Evolutionary conservation across 805 yeast species (phyloP).

Genomic region (Ogataea nakhonphanomensis): DNA sequence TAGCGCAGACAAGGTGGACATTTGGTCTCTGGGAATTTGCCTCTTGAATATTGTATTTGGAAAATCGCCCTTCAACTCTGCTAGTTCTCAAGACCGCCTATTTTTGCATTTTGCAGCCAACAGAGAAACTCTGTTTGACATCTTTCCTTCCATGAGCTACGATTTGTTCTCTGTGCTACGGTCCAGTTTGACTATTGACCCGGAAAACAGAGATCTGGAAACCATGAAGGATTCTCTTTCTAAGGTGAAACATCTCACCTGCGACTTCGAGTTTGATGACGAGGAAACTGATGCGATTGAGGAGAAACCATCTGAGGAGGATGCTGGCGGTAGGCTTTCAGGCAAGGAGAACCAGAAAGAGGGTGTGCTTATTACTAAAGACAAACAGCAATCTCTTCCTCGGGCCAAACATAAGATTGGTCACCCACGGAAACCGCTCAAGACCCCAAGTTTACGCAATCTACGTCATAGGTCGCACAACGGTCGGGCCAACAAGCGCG

Average conservation of each 20-base stretch:
- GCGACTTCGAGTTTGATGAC: constrained; percentile 66
- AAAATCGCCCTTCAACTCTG: constrained; percentile 81
- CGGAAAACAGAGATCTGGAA: constrained; percentile 69
- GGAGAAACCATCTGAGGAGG: constrained; percentile 19
- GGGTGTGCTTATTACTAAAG: constrained; percentile 2
- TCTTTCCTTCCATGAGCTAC: constrained; percentile 82
- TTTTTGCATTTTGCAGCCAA: constrained; percentile 83
- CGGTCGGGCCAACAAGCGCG: constrained; percentile 20
- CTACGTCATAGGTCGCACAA: constrained; percentile 20
- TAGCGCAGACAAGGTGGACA: constrained; percentile 77
- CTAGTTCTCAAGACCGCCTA: constrained; percentile 70
- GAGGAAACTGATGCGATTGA: constrained; percentile 21
- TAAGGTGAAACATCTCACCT: constrained; percentile 65
- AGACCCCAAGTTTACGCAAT: constrained; percentile 25
- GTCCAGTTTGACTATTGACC: constrained; percentile 77
- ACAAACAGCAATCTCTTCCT: constrained; percentile 6
- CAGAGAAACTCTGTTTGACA: constrained; percentile 87
- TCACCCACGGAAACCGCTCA: constrained; percentile 29
- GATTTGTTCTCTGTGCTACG: constrained; percentile 85
- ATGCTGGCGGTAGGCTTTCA: constrained; percentile 2
- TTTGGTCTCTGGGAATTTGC: constrained; percentile 88
- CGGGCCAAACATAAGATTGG: constrained; percentile 17
- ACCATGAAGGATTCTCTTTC: constrained; percentile 58
- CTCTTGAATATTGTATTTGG: constrained; percentile 82
- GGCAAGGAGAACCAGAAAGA: constrained; percentile 29